Percentiles rank a stretch among this genome's conserved stretches.
These are phyloP conservation scores for Vigna nakashimae DNA, from an alignment of 306 rosid genomes.

Conservation along the genomic window DNA sequence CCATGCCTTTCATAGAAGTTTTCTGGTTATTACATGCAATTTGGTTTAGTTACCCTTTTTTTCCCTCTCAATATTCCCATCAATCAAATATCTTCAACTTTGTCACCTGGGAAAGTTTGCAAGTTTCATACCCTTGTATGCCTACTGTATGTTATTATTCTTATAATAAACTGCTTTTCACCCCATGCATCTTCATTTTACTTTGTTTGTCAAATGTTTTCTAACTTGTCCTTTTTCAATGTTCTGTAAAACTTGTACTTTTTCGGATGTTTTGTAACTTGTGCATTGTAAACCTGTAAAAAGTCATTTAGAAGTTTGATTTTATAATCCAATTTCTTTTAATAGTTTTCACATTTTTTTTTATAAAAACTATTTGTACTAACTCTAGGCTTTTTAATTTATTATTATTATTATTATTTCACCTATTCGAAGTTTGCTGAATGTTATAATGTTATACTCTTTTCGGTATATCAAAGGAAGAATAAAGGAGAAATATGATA, in stretches of 20 bases:
- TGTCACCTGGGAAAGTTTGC: conserved; percentile 33
- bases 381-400: too few relatives aligned
- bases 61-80: not conserved
- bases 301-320: too few relatives aligned
- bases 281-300: too few relatives aligned
- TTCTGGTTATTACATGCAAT: not conserved
- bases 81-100: conserved; percentile 1
- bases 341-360: too few relatives aligned
- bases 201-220: not conserved
- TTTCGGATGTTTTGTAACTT: not conserved
- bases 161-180: conserved; percentile 23
- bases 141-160: not conserved
- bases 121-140: conserved; percentile 3
- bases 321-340: too few relatives aligned
- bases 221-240: not conserved
- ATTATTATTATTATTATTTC: too few relatives aligned
- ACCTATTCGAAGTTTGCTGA: too few relatives aligned
- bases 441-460: too few relatives aligned
- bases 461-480: too few relatives aligned
- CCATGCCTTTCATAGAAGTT: conserved; percentile 23
- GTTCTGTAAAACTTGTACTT: not conserved
- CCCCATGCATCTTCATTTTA: not conserved
- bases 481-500: too few relatives aligned
- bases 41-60: not conserved
- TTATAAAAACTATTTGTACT: too few relatives aligned